A percentile compares a stretch with the other conserved stretches of the same genome.
Conservation (phyloP, 352 stramenopile genomes). For the Phytophthora lateralis region DNA sequence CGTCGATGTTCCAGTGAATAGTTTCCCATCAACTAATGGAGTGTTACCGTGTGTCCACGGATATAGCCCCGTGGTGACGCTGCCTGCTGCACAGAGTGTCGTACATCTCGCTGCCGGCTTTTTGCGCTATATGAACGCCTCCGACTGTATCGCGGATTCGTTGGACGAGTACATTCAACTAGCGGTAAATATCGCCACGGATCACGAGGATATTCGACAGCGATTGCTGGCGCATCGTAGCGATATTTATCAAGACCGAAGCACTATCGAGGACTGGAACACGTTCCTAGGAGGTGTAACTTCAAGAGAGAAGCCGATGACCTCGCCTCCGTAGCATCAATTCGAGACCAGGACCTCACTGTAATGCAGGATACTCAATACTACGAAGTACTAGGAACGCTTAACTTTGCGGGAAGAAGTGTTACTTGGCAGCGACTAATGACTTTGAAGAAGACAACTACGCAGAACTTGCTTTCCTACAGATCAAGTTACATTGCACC, state of each 20-base stretch:
- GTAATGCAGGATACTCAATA: no score
- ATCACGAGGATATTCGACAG: slow-evolving; percentile 26
- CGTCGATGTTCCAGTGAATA: slow-evolving; percentile 12
- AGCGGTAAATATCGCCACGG: slow-evolving; percentile 38
- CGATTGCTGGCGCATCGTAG: slow-evolving; percentile 26
- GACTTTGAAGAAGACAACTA: no score
- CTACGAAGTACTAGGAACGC: no score
- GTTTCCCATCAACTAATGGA: background rate
- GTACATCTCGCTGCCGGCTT: slow-evolving; percentile 67
- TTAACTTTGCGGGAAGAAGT: no score
- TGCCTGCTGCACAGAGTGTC: slow-evolving; percentile 56
- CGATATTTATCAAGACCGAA: slow-evolving; percentile 36
- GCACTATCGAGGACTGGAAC: slow-evolving; percentile 44
- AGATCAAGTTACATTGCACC: no score
- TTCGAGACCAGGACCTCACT: background rate
- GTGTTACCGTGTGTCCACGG: slow-evolving; percentile 1
- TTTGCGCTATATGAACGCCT: slow-evolving; percentile 57
- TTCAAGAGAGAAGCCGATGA: background rate
- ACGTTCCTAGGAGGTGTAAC: slow-evolving; percentile 32
- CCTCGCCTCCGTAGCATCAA: background rate
- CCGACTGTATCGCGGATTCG: slow-evolving; percentile 44
- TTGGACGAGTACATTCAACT: slow-evolving; percentile 48
- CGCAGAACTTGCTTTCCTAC: no score
- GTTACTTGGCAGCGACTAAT: no score
- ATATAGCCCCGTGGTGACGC: slow-evolving; percentile 58